A percentile compares a stretch with the other conserved stretches of the same genome.
Evolutionary conservation across 1,284 basidiomycete genomes (phyloP).

Genomic region (Cutaneotrichosporon mucoides): DNA sequence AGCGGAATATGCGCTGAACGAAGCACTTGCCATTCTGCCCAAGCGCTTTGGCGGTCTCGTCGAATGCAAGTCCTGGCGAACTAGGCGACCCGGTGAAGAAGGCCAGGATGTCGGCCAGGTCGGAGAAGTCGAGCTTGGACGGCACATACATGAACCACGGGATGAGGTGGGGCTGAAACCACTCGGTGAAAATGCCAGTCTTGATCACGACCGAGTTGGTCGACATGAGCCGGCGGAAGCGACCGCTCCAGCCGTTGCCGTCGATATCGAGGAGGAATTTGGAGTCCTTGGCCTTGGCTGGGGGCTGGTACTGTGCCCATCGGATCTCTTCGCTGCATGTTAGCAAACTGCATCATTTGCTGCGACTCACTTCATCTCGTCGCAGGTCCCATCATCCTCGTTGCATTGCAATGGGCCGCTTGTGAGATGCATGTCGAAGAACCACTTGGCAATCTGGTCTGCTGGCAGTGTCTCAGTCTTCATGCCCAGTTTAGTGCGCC

Average conservation of each 20-base stretch:
- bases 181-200: slow-evolving; percentile 48
- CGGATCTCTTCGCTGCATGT: slow-evolving; percentile 34
- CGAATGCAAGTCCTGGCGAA: slow-evolving; percentile 41
- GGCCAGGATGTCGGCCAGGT: slow-evolving; percentile 44
- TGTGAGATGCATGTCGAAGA: slow-evolving; percentile 44
- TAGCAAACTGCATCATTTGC: too few relatives aligned
- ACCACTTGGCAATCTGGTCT: slow-evolving; percentile 27
- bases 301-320: slow-evolving; percentile 32
- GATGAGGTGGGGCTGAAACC: slow-evolving; percentile 47
- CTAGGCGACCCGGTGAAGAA: slow-evolving; percentile 46
- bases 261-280: slow-evolving; percentile 40
- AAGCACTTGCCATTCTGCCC: slow-evolving; percentile 48
- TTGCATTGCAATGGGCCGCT: slow-evolving; percentile 38
- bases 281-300: neutral
- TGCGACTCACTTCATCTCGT: slow-evolving; percentile 36
- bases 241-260: slow-evolving; percentile 51
- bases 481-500: neutral
- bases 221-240: slow-evolving; percentile 47
- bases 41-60: slow-evolving; percentile 46
- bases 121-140: slow-evolving; percentile 45
- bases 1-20: slow-evolving; percentile 45
- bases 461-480: slow-evolving; percentile 20
- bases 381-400: slow-evolving; percentile 47
- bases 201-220: slow-evolving; percentile 53
- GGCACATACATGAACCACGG: slow-evolving; percentile 50